Conservation (phyloP, 2,329 filamentous ascomycete genomes). For the Sphaceloma murrayae region DNA sequence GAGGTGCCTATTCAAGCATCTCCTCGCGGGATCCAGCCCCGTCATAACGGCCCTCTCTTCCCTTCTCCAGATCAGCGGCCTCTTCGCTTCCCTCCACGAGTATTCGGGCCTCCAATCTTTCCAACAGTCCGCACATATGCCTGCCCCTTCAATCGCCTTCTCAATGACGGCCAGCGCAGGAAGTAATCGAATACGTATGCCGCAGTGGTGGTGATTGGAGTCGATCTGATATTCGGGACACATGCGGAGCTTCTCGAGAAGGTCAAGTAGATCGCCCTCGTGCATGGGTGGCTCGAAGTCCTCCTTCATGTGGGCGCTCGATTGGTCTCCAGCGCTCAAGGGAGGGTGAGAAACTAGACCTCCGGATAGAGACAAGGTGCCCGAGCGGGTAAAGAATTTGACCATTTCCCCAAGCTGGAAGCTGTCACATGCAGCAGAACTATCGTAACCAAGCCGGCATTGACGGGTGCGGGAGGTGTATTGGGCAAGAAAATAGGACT, state of each 20-base stretch:
- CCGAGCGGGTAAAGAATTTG: constrained; percentile 56
- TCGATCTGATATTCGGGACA: constrained; percentile 66
- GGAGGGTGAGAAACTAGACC: constrained; percentile 27
- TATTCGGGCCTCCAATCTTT: constrained; percentile 30
- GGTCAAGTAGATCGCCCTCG: constrained; percentile 50
- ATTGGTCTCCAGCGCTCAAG: too few species aligned
- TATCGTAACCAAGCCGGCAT: constrained; percentile 66
- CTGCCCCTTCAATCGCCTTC: constrained; percentile 33
- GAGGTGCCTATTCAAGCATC: constrained; percentile 24
- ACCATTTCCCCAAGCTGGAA: constrained; percentile 72
- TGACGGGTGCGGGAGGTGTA: constrained; percentile 60
- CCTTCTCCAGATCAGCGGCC: constrained; percentile 35
- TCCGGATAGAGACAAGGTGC: constrained; percentile 48
- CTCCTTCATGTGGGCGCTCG: too few species aligned
- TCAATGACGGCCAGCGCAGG: constrained; percentile 58
- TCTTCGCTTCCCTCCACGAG: constrained; percentile 38
- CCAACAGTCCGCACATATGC: constrained; percentile 41
- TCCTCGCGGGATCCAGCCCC: constrained; percentile 1
- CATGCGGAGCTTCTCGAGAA: constrained; percentile 54
- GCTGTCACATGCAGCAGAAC: constrained; percentile 61
- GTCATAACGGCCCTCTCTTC: constrained; percentile 16
- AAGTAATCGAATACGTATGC: constrained; percentile 54
- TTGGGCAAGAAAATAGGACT: constrained; percentile 55
- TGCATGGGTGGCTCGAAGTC: too few species aligned
- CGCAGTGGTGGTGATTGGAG: constrained; percentile 63